Evolutionary conservation across 305 asterid species (phyloP), one percentile per base, ranked within the genome.

Genomic region (Solanum aculeatissimum): DNA sequence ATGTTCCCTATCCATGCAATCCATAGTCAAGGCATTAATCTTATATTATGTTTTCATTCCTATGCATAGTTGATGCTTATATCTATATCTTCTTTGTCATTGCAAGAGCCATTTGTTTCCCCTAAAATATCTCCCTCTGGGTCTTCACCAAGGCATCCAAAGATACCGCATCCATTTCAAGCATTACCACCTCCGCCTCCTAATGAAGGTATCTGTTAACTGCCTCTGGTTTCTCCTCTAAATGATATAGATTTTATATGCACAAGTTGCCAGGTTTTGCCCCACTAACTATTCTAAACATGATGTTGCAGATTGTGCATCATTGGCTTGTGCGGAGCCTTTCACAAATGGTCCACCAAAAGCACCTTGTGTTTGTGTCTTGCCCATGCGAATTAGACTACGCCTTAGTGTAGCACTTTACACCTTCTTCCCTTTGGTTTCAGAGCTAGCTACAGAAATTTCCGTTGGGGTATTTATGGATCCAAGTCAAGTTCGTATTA

Each of bases 121-220:
- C 97, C 95, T 40, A 90, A 91, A 87, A 87, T 49, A 42, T 86
- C 93, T 87, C 97, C 94, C 43, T 78, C 90, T 77, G 86, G 85
- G 79, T 60, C 93, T 78, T 51, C 90, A 27, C 87, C 88, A 74
- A 88, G 85, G 90, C 83, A 86, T 87, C 97, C 96, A 51, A 91
- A 89, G 90, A 74, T 66, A 74, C 95, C 81, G n/a, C 91, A 92
- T 4, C 93, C 98, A 16, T 66, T 92, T 80, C 94, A 84, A 81
- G 92, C 92, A 66, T 89, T 94, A 79, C 98, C 98, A 83, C 98
- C 98, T 88, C 99, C 99, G 32, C 98, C 98, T 49, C 98, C 98
- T 66, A 93, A 91, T 66, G 88, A 90, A 92, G 99, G 99, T 95
- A 80, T 45, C 49, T 70, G 80, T 66, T 42, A 63, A 62, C 81